Base-by-base conservation (phyloP, 2,329 filamentous ascomycete genomes). In the Pezicula radicicola region DNA sequence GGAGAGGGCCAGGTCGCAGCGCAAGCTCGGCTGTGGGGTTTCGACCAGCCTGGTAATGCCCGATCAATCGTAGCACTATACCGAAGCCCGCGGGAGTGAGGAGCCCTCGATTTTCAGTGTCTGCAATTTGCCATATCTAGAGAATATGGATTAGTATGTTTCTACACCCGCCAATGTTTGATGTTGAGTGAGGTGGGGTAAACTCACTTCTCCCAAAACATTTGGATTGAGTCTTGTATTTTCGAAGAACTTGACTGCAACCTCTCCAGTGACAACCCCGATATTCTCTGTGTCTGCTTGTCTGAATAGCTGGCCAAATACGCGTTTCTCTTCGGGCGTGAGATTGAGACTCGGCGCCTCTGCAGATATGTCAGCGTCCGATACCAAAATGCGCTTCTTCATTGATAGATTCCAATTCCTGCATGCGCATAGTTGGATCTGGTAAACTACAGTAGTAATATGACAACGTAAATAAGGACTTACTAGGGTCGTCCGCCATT, bases 41-140 rank as follows among this genome's bases (percentile, higher is more conserved):
- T 69, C 88, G 84, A 64, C 90, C 89, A 58, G 88, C 89, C 74
- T 99, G 94, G 59, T 91, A 92, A 74, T 97, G 94, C 54, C 91
- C 94, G 68, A 99, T 97, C 68, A 99, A 84, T 65, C 94, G 84
- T 67, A 99, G 74, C 52, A 96, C 94, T 68, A 96, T 83, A 55
- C 92, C 90, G 73, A 99, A 99, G 68, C 93, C 94, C 40, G 91
- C 84, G 18, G 91, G 91, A 33, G 92, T 97, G 60, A 99, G 77
- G 61, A 97, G 88, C 48, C 94, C 94, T 59, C 92, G 85, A 75
- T 99, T 99, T 75, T 97, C 93, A 60, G 84, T 91, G 75, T 99
- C 94, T 61, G 94, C 93, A 69, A 99, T 94, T 74, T 97, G 93
- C 94, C 94, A 99, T 79, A 99, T 97, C 89, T 96, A 43, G 15